phyloP scores from a whole-genome alignment of 352 stramenopile species.

The Phytopythium boreale region DNA sequence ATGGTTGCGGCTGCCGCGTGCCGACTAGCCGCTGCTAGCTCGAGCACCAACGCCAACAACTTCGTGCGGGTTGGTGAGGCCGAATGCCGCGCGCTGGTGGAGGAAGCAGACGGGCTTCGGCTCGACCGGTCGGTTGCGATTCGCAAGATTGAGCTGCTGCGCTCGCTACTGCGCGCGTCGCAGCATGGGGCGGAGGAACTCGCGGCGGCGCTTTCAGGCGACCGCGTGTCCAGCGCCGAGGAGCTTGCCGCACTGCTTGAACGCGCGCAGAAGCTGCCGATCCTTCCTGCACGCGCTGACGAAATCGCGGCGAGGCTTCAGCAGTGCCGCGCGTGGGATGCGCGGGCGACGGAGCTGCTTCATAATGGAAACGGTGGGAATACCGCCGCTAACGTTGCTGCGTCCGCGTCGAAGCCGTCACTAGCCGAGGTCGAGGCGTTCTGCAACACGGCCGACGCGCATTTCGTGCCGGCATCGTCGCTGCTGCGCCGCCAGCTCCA shows the following conservation, averaged over 20 bases:
- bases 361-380: not conserved
- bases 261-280: conserved; percentile 27
- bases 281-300: conserved; percentile 33
- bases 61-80: conserved; percentile 3
- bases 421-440: conserved; percentile 52
- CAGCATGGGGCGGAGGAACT: conserved; percentile 25
- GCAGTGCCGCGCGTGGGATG: conserved; percentile 54
- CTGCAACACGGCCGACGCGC: conserved; percentile 45
- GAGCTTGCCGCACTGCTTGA: conserved; percentile 42
- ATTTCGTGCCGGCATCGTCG: conserved; percentile 61
- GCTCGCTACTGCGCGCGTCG: conserved; percentile 28
- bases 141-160: conserved; percentile 38
- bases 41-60: not conserved
- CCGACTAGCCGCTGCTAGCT: not conserved
- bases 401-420: conserved; percentile 21
- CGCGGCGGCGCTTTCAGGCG: conserved; percentile 18
- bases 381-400: not conserved
- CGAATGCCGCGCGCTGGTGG: conserved; percentile 18
- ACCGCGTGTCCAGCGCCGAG: conserved; percentile 42
- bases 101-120: conserved; percentile 22
- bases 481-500: conserved; percentile 62
- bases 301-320: conserved; percentile 52
- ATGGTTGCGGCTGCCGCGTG: conserved; percentile 12
- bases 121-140: conserved; percentile 15
- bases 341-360: conserved; percentile 44